Conservation (phyloP, 306 rosid species). For the Glycine latifolia region DNA sequence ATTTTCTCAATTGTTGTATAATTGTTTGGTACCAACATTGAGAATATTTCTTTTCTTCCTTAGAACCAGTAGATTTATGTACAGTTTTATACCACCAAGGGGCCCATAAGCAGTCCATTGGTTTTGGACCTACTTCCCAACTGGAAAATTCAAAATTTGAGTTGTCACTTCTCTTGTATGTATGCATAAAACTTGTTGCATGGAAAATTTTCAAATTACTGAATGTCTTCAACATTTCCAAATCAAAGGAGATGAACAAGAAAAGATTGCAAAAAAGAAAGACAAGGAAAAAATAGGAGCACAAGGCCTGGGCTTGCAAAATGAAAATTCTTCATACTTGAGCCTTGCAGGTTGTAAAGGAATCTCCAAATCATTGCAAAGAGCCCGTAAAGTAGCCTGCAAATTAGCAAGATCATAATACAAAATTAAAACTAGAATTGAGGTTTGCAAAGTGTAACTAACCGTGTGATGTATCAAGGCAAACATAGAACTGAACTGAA, state of each 20-base stretch:
- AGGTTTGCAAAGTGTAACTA: conserved; percentile 24
- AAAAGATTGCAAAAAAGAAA: conserved; percentile 14
- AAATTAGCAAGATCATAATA: conserved; percentile 35
- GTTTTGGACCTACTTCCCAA: conserved; percentile 88
- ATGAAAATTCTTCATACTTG: conserved; percentile 58
- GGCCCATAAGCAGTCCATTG: conserved; percentile 84
- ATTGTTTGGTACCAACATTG: too few relatives aligned
- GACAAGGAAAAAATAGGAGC: conserved; percentile 20
- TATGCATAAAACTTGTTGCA: conserved; percentile 26
- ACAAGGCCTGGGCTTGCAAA: conserved; percentile 4
- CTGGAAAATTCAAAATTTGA: conserved; percentile 52
- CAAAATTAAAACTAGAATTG: conserved; percentile 10
- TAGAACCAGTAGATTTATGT: conserved; percentile 69
- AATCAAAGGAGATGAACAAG: conserved; percentile 6
- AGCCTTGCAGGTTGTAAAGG: conserved; percentile 83
- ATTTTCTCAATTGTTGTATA: too few relatives aligned
- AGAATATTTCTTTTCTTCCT: conserved; percentile 63
- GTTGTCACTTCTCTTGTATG: conserved; percentile 42
- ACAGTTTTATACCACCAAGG: conserved; percentile 83
- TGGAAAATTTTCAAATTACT: not conserved
- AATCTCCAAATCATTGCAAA: conserved; percentile 78
- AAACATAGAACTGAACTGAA: conserved; percentile 23
- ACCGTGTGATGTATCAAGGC: conserved; percentile 5
- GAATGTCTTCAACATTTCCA: not conserved
- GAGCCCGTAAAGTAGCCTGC: conserved; percentile 71